Evolutionary conservation across 805 yeast genomes (phyloP), one percentile per base, ranked within the genome.

Genomic region (Candida anglica): DNA sequence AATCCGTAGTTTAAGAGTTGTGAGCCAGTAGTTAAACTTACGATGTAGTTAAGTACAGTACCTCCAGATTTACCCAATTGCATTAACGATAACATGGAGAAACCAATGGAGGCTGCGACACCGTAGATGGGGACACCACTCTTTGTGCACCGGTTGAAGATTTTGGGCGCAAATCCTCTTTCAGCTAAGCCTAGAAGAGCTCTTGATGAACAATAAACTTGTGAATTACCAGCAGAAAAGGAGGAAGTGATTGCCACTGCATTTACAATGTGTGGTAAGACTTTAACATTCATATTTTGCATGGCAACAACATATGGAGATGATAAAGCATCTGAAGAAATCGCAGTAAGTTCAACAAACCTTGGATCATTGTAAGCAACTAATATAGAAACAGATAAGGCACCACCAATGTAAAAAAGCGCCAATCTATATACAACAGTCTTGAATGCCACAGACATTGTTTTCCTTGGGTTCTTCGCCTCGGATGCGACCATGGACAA

Each of bases 71-170:
- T 34, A 28, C 53, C 47, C 19, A 48, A 46, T 34, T 60, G 61
- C 54, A 59, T 53, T 16, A 48, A 57, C 1, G 58, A 56, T 41
- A 57, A 49, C 36, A 52, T 48, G 18, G 58, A 47, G 43, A 56
- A 56, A 20, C 42, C 42, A 25, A 52, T 39, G 10, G 52, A 42
- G 15, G 53, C 49, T 5, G 56, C 36, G 14, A 81, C 79, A 4
- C 85, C 69, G 40, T 66, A 64, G 20, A 81, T 66, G 6, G 94
- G 94, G 9, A 81, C 82, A 38, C 95, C 95, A 27, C 71, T 66
- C 30, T 66, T 69, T 7, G 55, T 54, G 47, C 91, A 81, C 40
- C 59, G 64, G 9, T 75, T 60, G 42, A 64, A 59, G 14, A 60
- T 34, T 36, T 45, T 48, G 27, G 71, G 71, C 10, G 69, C 70